Evolutionary conservation across 208 protist genomes (phyloP), one percentile per base, ranked within the genome.

Genomic region (Crithidia sp.): DNA sequence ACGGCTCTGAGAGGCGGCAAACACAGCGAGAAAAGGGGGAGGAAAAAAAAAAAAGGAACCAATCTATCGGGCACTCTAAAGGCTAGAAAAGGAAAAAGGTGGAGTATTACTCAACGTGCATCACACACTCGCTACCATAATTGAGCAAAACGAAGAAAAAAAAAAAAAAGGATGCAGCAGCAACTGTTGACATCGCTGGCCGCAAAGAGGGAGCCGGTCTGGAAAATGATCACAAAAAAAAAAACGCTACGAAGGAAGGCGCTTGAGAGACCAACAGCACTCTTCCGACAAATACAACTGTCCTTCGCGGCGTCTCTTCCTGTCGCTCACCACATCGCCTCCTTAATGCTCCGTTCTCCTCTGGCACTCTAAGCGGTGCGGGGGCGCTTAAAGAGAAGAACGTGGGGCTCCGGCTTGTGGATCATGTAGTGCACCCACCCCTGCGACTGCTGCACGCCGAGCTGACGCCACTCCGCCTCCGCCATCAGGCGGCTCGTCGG

Each of bases 371-470:
- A 89, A 12, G 59, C 50, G 13, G 84, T 86, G 50, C 76, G 77
- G 5, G 91, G 89, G 1, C 98, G 88, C 79, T 97, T 93, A 81
- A 99, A 99, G 39, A 99, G 90, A 8, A 99, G 84, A 43, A 99
- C 98, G 79, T 99, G 96, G 28, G 96, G 98, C 86, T 99, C 98
- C 13, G 98, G 97, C 47, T 89, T 88, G 91, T 99, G 98, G 41
- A 98, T 96, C 87, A 98, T 98, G 89, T 99, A 99, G 83, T 99
- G 98, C 44, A 92, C 87, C 98, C 98, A 99, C 10, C 98, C 98
- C 41, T 92, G 87, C 9, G 96, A 99, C 87, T 99, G 98, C 89
- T 98, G 96, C 37, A 99, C 97, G 36, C 98, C 98, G 16, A 99
- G 84, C 53, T 94, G 89, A 8, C 98, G 92, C 95, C 98, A 99